Base-by-base conservation (phyloP, 345 rosid genomes). In the Mallotus nudiflorus region DNA sequence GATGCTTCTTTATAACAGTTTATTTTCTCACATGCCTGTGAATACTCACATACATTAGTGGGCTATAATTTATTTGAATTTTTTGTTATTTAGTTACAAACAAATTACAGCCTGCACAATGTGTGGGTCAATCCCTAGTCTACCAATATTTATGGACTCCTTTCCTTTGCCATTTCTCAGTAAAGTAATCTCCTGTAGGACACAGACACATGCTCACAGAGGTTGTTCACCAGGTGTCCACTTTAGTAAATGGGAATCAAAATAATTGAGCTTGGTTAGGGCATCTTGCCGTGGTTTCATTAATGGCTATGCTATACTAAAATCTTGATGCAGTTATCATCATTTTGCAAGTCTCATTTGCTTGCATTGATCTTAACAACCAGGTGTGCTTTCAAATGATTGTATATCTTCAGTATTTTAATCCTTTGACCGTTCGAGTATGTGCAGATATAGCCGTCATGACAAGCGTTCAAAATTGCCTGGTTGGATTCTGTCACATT, bases 401-500 rank as follows among this genome's bases (percentile, higher is more conserved):
- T 33, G 16, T 22, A 9, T 20, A 27, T 48, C 14, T 49, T 39
- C 31, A 13, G 15, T 33, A n/a, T 2, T 31, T 55, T 28, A n/a
- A 35, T 25, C 20, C 24, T n/a, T 46, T 59, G 0, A 11, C 44
- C 27, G 35, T 19, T 49, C 33, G 54, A 68, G 61, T 64, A 62
- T 61, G 31, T 75, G 77, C 85, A 95, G 99, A 85, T 92, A 95
- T 82, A 92, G 97, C 80, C 92, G 96, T 45, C 98, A 95, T 73
- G 98, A 95, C 79, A 95, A 92, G 82, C 96, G 96, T 20, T 92
- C 98, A 45, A 95, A 95, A 72, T 76, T 95, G 74, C 98, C 98
- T n/a, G 85, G 96, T 42, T 95, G 99, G 98, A 95, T 95, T 68
- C 80, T 92, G 64, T 95, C 98, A 14, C 98, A 88, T 82, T 79